A percentile compares a stretch with the other conserved stretches of the same genome.
Conservation (phyloP, 2,329 filamentous ascomycete genomes). For the Ceratocystiopsis brevicomis region DNA sequence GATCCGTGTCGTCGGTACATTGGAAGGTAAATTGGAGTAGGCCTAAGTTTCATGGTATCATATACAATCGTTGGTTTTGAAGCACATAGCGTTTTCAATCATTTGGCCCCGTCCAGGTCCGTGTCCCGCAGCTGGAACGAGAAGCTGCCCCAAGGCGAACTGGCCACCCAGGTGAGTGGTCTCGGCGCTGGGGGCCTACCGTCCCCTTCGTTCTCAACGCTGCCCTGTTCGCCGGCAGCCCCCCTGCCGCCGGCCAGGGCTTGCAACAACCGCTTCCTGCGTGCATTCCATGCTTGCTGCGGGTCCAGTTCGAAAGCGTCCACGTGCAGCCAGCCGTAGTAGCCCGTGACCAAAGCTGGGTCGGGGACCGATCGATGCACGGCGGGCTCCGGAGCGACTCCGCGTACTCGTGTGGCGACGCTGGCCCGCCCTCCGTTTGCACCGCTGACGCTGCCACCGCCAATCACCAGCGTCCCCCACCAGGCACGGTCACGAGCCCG, state of each 20-base stretch:
- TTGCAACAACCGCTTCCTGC: constrained; percentile 18
- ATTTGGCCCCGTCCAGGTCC: background rate
- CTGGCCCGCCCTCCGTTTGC: constrained; percentile 4
- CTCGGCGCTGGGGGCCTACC: constrained; percentile 12
- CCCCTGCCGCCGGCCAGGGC: too few relatives aligned
- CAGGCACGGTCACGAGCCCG: constrained; percentile 27
- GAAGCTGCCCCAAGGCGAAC: constrained; percentile 31
- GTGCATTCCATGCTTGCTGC: constrained; percentile 7
- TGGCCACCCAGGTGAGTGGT: constrained; percentile 25
- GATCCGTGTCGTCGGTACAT: background rate
- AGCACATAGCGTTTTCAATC: too few relatives aligned
- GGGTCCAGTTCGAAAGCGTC: constrained; percentile 15
- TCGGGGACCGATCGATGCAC: background rate
- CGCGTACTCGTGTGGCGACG: too few relatives aligned
- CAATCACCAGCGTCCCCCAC: constrained; percentile 40
- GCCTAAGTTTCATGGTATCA: too few relatives aligned
- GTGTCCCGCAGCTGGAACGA: constrained; percentile 2
- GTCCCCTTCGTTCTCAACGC: background rate
- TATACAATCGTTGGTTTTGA: too few relatives aligned
- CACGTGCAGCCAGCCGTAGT: constrained; percentile 34
- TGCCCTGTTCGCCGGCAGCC: background rate
- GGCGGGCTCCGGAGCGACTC: too few relatives aligned
- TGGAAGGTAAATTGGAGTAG: background rate
- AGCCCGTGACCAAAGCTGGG: constrained; percentile 18
- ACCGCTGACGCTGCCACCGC: constrained; percentile 14